phyloP scores from a whole-genome alignment of 2,329 filamentous ascomycete genomes.

The Clonostachys byssicola region DNA sequence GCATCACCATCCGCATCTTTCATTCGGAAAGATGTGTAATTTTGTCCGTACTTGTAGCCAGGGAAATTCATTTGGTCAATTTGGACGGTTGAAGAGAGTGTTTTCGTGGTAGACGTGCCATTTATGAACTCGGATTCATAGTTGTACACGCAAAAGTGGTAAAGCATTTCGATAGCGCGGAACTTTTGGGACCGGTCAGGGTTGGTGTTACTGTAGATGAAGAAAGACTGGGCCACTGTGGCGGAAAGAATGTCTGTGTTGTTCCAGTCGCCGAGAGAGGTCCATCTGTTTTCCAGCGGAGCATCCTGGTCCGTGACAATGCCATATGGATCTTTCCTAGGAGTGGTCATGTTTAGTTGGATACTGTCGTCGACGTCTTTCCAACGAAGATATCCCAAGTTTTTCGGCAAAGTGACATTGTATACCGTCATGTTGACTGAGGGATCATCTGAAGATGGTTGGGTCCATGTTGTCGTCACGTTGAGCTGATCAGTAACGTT shows the following conservation, averaged over 20 bases:
- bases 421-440: no score
- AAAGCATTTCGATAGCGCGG: slow-evolving; percentile 5
- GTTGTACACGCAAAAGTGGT: slow-evolving; percentile 7
- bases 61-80: not conserved
- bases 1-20: not conserved
- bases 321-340: not conserved
- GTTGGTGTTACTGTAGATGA: slow-evolving; percentile 2
- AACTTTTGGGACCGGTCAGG: not conserved
- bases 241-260: not conserved
- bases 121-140: slow-evolving; percentile 3
- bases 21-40: not conserved
- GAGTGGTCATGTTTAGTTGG: slow-evolving; percentile 1
- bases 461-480: not conserved
- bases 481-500: slow-evolving; percentile 2
- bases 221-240: slow-evolving; percentile 1
- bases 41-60: not conserved
- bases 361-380: no score
- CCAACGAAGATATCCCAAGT: no score
- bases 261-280: not conserved
- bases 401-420: no score
- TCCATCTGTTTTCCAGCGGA: not conserved
- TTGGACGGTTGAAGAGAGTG: not conserved
- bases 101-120: not conserved
- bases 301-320: no score
- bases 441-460: no score